phyloP scores from a whole-genome alignment of 768 basidiomycete genomes.

The Melanogaster broomeanus region DNA sequence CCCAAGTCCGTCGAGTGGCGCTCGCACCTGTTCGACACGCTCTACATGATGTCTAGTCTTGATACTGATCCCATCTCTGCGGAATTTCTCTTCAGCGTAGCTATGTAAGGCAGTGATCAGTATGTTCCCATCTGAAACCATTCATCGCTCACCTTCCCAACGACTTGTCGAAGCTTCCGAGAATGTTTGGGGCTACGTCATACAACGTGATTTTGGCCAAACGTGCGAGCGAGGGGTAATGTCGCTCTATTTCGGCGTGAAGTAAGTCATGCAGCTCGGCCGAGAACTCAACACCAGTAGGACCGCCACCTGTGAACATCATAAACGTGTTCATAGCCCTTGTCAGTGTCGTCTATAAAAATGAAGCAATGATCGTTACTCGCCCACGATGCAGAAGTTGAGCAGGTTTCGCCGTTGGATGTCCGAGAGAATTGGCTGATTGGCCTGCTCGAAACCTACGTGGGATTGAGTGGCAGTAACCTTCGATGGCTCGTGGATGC shows the following conservation, averaged over 20 bases:
- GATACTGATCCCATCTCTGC: slow-evolving; percentile 73
- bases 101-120: slow-evolving; percentile 34
- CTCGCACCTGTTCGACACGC: slow-evolving; percentile 56
- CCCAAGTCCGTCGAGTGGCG: slow-evolving; percentile 6
- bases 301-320: slow-evolving; percentile 58
- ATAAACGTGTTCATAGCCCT: slow-evolving; percentile 4
- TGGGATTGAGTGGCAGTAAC: not conserved
- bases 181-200: slow-evolving; percentile 78
- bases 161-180: slow-evolving; percentile 71
- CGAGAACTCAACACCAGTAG: slow-evolving; percentile 81
- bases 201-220: slow-evolving; percentile 76
- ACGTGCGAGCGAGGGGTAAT: slow-evolving; percentile 65
- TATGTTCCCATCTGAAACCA: not conserved
- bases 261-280: slow-evolving; percentile 82
- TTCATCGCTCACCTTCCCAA: slow-evolving; percentile 51
- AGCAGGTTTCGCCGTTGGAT: slow-evolving; percentile 72
- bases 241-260: slow-evolving; percentile 58
- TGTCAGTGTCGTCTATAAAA: not conserved
- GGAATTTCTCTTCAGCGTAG: slow-evolving; percentile 70
- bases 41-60: slow-evolving; percentile 75
- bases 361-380: slow-evolving; percentile 22
- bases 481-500: slow-evolving; percentile 11
- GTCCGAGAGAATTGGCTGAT: slow-evolving; percentile 76
- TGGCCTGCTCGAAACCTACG: slow-evolving; percentile 82
- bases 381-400: slow-evolving; percentile 86